Evolutionary conservation across 768 basidiomycete genomes (phyloP), one percentile per base, ranked within the genome.

Genomic region (Tephrocybe sp.): DNA sequence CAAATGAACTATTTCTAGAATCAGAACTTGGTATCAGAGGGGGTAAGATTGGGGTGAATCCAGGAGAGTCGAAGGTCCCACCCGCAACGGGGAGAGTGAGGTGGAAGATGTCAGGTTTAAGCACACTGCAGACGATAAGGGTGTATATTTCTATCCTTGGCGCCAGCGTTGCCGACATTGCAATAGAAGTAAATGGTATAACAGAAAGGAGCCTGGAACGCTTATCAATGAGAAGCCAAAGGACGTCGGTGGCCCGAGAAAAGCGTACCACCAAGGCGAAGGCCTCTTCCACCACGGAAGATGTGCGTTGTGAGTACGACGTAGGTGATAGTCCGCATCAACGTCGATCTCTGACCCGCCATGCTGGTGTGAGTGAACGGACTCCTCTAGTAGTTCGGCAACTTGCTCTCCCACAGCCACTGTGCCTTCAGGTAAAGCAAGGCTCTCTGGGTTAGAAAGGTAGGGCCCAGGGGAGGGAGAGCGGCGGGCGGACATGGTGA

Each of bases 271-370:
- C 70, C 73, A 77, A 0, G 87, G 76, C 0, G 88, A 89, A 3
- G 90, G 87, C 36, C 78, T 71, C 68, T 73, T 88, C 80, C 85
- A 90, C 88, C 89, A 91, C 3, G 88, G 84, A 40, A 76, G 71
- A 18, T 51, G 9, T n/a, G 44, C 53, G 46, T 53, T 21, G 37
- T 50, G 33, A 10, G 45, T 54, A 6, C 42, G 47, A 15, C 51
- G 51, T 8, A 48, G 46, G 50, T 60, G 45, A 24, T 56, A 54
- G 5, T 57, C 58, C 70, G 69, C 23, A 69, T 66, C 45, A 9
- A 36, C 43, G 45, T 63, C 59, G 8, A 47, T 8, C n/a, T 70
- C 69, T 12, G 74, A 77, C 26, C 66, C 62, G 8, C 15, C 38
- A 4, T 62, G 58, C 43, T 73, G 69, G 28, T 70, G 69, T 3